phyloP scores from a whole-genome alignment of 495 filamentous ascomycete genomes.

The Cetradonia linearis region DNA sequence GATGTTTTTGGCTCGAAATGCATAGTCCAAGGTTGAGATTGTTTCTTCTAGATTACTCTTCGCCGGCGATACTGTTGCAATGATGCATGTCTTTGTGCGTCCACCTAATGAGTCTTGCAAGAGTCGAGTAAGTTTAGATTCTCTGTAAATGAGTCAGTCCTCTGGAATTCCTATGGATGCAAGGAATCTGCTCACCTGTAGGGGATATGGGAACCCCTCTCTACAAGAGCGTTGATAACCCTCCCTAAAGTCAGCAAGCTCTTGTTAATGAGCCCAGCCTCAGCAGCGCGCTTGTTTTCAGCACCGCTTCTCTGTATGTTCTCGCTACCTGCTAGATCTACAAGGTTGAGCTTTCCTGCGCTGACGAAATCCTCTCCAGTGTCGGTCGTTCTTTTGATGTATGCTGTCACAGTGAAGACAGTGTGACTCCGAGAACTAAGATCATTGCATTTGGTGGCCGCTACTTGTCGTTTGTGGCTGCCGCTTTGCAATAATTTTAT shows the following conservation, averaged over 20 bases:
- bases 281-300: constrained; percentile 92
- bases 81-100: constrained; percentile 94
- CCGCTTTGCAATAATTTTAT: constrained; percentile 82
- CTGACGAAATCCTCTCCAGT: constrained; percentile 86
- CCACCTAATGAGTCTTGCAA: constrained; percentile 95
- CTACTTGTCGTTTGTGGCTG: constrained; percentile 88
- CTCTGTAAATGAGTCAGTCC: constrained; percentile 36
- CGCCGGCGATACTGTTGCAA: constrained; percentile 89
- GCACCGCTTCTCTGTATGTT: constrained; percentile 95
- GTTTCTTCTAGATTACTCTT: constrained; percentile 95
- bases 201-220: constrained; percentile 82
- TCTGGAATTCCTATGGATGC: not conserved
- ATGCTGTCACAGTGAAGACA: constrained; percentile 87
- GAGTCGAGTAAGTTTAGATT: constrained; percentile 90
- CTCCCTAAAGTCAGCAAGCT: constrained; percentile 86
- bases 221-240: constrained; percentile 95
- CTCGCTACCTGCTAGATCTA: constrained; percentile 92
- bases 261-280: constrained; percentile 97
- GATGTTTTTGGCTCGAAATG: constrained; percentile 95
- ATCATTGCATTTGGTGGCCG: constrained; percentile 97
- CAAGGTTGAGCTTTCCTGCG: constrained; percentile 87
- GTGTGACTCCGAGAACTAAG: constrained; percentile 92
- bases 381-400: constrained; percentile 69
- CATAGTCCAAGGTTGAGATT: constrained; percentile 94
- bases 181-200: constrained; percentile 43